Evolutionary conservation across 345 rosid genomes (phyloP), one percentile per base, ranked within the genome.

Genomic region (Sapria himalayana): DNA sequence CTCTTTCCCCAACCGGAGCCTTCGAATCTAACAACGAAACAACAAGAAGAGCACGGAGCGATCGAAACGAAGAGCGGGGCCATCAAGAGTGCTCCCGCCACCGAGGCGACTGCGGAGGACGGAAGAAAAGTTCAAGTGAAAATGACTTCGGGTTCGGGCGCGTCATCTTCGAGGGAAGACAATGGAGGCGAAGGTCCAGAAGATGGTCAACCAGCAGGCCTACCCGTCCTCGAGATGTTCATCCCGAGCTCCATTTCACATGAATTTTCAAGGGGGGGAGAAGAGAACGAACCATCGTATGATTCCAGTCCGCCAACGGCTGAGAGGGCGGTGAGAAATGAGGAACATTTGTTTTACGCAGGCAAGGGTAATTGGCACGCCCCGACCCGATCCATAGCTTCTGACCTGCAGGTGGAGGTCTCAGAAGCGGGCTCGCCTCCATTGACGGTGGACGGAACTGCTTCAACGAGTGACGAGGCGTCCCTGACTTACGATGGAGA

Each of bases 401-500:
- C 98, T 29, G 98, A 82, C 50, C 61, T 89, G 71, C 95, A 82
- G 43, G 93, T 89, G 35, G 98, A 82, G 63, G 73, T 89, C 39
- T 89, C 98, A 4, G 98, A 84, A 58, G 36, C 57, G 1, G 73
- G 92, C 21, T 82, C 98, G 23, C 93, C 84, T 27, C 70, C 76
- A 2, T 42, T 60, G 19, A 56, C 75, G 11, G 59, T 48, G 15
- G 84, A 81, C 60, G 79, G 62, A 33, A 39, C 71, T 42, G 57
- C 50, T 38, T 68, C 73, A 12, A 66, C 77, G 22, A 50, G 50
- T 56, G 89, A 80, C 3, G 74, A 54, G 25, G 79, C 68, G 48
- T 72, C 76, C 5, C 51, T 69, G 24, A 39, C 56, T 22, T 59
- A 64, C 38, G 89, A 72, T 42, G 79, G 49, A 3, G 82, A 76